phyloP scores from a whole-genome alignment of 78 protist genomes.

The Mastigamoeba balamuthi region DNA sequence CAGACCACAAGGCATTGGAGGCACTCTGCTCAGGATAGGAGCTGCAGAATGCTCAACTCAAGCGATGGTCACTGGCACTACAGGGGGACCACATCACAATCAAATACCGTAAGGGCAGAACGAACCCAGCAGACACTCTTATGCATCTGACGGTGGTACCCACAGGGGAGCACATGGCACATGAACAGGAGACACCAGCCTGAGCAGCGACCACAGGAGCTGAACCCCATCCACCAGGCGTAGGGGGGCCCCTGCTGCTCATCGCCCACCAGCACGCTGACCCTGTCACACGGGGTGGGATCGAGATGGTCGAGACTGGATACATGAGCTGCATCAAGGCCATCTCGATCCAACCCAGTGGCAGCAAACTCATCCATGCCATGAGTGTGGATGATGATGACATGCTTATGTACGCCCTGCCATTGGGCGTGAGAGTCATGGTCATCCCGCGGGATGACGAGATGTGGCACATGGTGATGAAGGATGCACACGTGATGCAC shows the following conservation, averaged over 20 bases:
- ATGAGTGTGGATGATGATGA: neutral
- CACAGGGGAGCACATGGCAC: neutral
- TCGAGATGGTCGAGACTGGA: too few species aligned
- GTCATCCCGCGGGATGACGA: neutral
- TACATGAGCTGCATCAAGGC: too few species aligned
- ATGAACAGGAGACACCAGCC: neutral
- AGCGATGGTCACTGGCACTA: neutral
- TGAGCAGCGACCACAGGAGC: neutral
- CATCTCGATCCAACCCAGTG: neutral
- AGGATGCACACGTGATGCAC: neutral
- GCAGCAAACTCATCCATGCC: neutral
- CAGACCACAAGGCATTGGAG: constrained; percentile 2
- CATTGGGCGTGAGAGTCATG: too few species aligned
- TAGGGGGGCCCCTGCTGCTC: neutral
- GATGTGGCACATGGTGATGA: neutral
- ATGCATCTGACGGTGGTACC: neutral
- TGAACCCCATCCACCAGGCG: neutral
- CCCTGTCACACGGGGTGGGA: too few species aligned
- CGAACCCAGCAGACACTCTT: too few species aligned
- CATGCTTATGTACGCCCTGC: too few species aligned
- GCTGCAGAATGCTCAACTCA: neutral
- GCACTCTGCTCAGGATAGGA: neutral
- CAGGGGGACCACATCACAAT: neutral
- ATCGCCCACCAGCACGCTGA: neutral
- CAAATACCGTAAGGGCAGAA: neutral